Conservation (phyloP, 2,329 filamentous ascomycete species). For the Sarocladiaceae sp. region DNA sequence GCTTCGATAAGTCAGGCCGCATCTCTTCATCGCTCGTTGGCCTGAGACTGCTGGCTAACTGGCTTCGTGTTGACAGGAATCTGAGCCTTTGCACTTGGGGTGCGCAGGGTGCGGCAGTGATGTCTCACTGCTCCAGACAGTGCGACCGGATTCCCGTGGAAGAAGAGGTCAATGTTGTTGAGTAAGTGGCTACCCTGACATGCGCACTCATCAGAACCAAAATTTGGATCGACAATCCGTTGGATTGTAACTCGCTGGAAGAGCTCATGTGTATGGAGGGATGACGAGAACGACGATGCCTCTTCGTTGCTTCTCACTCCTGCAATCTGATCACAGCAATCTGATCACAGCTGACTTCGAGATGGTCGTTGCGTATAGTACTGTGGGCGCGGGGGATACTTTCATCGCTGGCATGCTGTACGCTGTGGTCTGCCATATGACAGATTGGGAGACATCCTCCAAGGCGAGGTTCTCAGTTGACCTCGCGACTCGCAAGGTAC, state of each 20-base stretch:
- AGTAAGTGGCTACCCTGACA: slow-evolving; percentile 43
- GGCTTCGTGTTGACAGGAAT: slow-evolving; percentile 26
- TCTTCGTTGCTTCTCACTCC: too few species aligned
- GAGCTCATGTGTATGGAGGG: too few species aligned
- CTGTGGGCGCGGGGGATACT: slow-evolving; percentile 71
- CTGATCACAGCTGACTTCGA: not conserved
- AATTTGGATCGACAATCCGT: too few species aligned
- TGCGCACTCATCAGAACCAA: not conserved
- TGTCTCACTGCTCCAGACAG: slow-evolving; percentile 24
- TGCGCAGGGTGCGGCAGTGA: slow-evolving; percentile 37
- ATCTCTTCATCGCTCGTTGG: too few species aligned
- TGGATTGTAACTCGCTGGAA: too few species aligned
- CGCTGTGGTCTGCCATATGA: slow-evolving; percentile 45
- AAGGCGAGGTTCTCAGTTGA: slow-evolving; percentile 59
- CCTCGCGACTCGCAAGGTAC: slow-evolving; percentile 64
- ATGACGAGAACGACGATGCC: too few species aligned
- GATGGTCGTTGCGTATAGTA: slow-evolving; percentile 39
- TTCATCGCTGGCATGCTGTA: slow-evolving; percentile 71
- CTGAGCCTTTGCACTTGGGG: slow-evolving; percentile 58
- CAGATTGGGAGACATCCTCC: slow-evolving; percentile 42
- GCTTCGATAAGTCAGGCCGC: too few species aligned
- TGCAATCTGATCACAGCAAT: not conserved
- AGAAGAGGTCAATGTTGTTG: slow-evolving; percentile 41
- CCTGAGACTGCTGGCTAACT: not conserved
- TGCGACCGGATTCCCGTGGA: slow-evolving; percentile 36